Conservation (phyloP, 2,329 filamentous ascomycete genomes). For the Raffaelea albimanens region DNA sequence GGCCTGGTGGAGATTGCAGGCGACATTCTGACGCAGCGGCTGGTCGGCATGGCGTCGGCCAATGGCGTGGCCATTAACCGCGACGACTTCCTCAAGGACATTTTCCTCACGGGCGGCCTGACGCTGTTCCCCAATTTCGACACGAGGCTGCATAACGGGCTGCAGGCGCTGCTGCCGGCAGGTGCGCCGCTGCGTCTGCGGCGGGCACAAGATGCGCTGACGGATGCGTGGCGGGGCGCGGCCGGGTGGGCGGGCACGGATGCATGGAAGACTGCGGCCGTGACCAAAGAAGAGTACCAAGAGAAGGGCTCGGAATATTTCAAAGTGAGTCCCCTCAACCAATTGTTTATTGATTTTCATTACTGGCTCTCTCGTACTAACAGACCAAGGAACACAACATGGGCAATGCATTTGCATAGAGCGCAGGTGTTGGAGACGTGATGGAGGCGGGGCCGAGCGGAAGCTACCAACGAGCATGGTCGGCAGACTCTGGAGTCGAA, state of each 20-base stretch:
- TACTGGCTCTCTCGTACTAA: background rate
- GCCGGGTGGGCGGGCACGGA: conserved; percentile 67
- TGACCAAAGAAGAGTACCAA: conserved; percentile 73
- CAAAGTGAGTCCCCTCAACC: conserved; percentile 47
- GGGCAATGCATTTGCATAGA: conserved; percentile 40
- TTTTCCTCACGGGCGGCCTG: conserved; percentile 93
- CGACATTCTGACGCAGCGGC: conserved; percentile 78
- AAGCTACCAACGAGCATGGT: too few relatives aligned
- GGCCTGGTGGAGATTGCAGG: conserved; percentile 87
- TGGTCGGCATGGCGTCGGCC: conserved; percentile 41
- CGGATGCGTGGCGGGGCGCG: conserved; percentile 92
- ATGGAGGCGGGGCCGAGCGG: too few relatives aligned
- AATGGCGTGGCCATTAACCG: conserved; percentile 38
- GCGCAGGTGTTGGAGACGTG: too few relatives aligned
- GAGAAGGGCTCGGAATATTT: conserved; percentile 94
- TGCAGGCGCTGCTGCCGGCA: conserved; percentile 63
- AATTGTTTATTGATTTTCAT: conserved; percentile 4
- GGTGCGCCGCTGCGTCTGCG: conserved; percentile 60
- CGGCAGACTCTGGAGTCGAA: too few relatives aligned
- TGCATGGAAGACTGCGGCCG: conserved; percentile 52
- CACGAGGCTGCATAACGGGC: conserved; percentile 63
- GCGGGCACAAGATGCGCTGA: conserved; percentile 62
- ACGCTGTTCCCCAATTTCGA: conserved; percentile 82
- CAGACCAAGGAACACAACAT: conserved; percentile 51
- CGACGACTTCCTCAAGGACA: conserved; percentile 66